phyloP scores from a whole-genome alignment of 2,329 filamentous ascomycete species.

The Clonostachys rosea region DNA sequence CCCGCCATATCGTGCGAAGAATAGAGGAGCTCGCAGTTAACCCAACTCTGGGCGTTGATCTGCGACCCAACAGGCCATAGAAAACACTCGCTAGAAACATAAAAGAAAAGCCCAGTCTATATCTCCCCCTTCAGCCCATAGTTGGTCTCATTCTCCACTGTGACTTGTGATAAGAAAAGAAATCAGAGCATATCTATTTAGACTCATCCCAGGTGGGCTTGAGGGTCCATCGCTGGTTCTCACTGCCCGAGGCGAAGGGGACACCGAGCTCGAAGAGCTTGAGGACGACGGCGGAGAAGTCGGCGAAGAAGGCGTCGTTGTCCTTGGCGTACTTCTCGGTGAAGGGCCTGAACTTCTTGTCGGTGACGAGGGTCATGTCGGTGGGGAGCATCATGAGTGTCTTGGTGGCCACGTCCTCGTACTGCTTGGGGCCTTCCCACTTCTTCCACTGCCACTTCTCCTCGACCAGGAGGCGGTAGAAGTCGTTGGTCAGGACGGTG shows the following conservation, averaged over 20 bases:
- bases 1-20: too few species aligned
- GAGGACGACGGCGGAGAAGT: slow-evolving; percentile 74
- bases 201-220: slow-evolving; percentile 45
- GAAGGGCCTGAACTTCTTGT: slow-evolving; percentile 77
- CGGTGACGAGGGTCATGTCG: slow-evolving; percentile 81
- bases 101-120: too few species aligned
- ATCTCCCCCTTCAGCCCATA: too few species aligned
- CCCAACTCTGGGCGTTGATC: too few species aligned
- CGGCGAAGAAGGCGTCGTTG: slow-evolving; percentile 87
- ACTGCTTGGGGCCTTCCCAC: slow-evolving; percentile 83
- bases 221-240: slow-evolving; percentile 55
- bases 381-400: slow-evolving; percentile 95
- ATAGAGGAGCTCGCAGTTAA: too few species aligned
- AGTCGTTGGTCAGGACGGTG: slow-evolving; percentile 91
- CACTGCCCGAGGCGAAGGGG: slow-evolving; percentile 66
- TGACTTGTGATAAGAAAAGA: too few species aligned
- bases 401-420: slow-evolving; percentile 83
- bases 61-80: too few species aligned
- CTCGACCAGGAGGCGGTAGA: slow-evolving; percentile 78
- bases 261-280: slow-evolving; percentile 94
- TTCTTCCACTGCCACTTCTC: slow-evolving; percentile 93
- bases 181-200: slow-evolving; percentile 7
- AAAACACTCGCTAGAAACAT: too few species aligned
- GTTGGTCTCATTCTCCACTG: too few species aligned
- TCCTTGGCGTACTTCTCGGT: slow-evolving; percentile 90